A percentile compares a stretch with the other conserved stretches of the same genome.
These are phyloP conservation scores for Ascoidea rubescens DNA, from an alignment of 805 yeast genomes.

Conservation along the genomic window DNA sequence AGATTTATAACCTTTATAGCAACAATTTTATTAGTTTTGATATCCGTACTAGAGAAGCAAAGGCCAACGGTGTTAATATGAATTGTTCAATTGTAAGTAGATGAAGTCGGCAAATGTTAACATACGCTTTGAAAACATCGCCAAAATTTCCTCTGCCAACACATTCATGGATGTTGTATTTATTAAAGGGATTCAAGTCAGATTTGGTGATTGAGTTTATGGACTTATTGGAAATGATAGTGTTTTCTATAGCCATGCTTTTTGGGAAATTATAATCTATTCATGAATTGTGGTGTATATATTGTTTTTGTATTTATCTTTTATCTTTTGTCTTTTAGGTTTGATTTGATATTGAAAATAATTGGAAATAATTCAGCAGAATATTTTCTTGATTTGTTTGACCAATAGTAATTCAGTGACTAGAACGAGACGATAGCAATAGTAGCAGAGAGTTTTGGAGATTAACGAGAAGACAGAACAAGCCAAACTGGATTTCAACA, in stretches of 20 bases:
- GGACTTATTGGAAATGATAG: background rate
- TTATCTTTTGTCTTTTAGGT: too few relatives aligned
- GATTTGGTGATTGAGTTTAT: background rate
- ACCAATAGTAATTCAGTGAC: background rate
- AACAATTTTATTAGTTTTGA: slow-evolving; percentile 25
- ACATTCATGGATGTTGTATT: slow-evolving; percentile 32
- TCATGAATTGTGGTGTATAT: background rate
- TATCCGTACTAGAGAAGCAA: slow-evolving; percentile 8
- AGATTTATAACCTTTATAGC: slow-evolving; percentile 83
- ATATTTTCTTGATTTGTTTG: background rate
- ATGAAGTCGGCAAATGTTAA: too few relatives aligned
- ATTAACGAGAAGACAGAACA: background rate
- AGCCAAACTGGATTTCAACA: too few relatives aligned
- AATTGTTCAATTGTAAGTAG: too few relatives aligned
- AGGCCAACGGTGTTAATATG: background rate
- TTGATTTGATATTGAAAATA: too few relatives aligned
- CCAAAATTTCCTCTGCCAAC: slow-evolving; percentile 83
- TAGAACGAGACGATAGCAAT: background rate
- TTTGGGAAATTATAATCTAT: slow-evolving; percentile 1
- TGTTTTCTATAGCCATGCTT: slow-evolving; percentile 2
- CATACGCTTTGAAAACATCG: slow-evolving; percentile 57
- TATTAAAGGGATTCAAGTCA: slow-evolving; percentile 14
- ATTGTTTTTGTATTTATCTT: too few relatives aligned
- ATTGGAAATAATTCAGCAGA: too few relatives aligned
- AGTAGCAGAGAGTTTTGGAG: background rate